Percentiles rank a stretch among this genome's conserved stretches.
Conservation (phyloP, 805 yeast genomes). For the Jamesozyma jinghongensis region DNA sequence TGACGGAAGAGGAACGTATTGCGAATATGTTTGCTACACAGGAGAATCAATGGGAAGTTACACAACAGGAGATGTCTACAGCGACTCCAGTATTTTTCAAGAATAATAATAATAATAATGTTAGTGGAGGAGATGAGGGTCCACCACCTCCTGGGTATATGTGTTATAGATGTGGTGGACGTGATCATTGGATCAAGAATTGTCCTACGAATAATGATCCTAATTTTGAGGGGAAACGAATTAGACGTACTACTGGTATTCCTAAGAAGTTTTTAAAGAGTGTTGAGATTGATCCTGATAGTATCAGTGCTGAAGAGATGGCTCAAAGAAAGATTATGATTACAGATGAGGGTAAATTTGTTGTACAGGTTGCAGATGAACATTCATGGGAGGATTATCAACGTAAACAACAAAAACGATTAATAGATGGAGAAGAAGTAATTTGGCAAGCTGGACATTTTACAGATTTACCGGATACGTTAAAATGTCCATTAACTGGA, state of each 20-base stretch:
- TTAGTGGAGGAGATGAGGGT: conserved; percentile 38
- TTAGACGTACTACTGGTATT: conserved; percentile 92
- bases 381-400: conserved; percentile 86
- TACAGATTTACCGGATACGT: conserved; percentile 41
- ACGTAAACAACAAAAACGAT: conserved; percentile 40
- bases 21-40: conserved; percentile 88
- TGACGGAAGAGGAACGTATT: conserved; percentile 79
- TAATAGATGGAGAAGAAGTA: conserved; percentile 35
- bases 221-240: conserved; percentile 83
- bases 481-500: conserved; percentile 62
- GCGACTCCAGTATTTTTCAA: conserved; percentile 67
- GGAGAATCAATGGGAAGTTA: conserved; percentile 88
- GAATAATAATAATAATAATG: conserved; percentile 24
- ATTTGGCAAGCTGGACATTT: conserved; percentile 38
- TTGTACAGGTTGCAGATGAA: conserved; percentile 89
- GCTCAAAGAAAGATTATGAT: conserved; percentile 59
- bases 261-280: conserved; percentile 88
- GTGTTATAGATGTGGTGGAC: conserved; percentile 93
- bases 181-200: conserved; percentile 91
- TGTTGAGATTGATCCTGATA: conserved; percentile 40
- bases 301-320: conserved; percentile 59
- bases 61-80: conserved; percentile 82
- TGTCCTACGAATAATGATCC: conserved; percentile 95
- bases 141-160: conserved; percentile 91
- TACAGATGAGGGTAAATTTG: conserved; percentile 92